Base-by-base conservation (phyloP, 345 rosid genomes). In the Conringia planisiliqua region DNA sequence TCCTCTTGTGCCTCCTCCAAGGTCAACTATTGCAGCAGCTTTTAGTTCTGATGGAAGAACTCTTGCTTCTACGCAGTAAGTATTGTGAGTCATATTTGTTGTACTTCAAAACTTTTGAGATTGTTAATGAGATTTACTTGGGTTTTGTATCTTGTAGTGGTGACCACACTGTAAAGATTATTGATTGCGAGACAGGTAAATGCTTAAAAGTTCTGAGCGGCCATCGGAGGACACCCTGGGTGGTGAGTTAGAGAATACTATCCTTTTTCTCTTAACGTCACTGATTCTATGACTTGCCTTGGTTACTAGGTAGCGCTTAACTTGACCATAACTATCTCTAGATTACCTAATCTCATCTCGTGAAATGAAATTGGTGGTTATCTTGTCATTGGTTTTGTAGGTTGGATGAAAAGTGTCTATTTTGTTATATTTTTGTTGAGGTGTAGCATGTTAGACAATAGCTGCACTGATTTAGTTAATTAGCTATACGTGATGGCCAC, bases 181-280 rank as follows among this genome's bases (percentile, higher is more conserved):
- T 94, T 81, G 95, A 94, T 81, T 91, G 89, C 70, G 85, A 87
- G 78, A 91, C 88, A 58, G 98, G 97, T 75, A 85, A 83, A 72
- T 94, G 98, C 86, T 84, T 90, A 75, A 94, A 94, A 82, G 96
- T 91, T 68, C 82, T 94, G 82, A 87, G 77, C 29, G 98, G 98
- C 79, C 98, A 94, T 82, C 86, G 95, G 75, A 85, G 97, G 79
- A 94, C 98, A 35, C 98, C 98, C 3, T 94, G 98, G 98, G 98
- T 94, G 93, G 98, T 94, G 85, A 87, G 97, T 80, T 70, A 39
- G 62, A 17, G 26, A 66, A 10, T 63, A 14, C 29, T 69, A 47
- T 70, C 57, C 26, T 20, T 44, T 75, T 58, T 22, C 17, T 38
- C 10, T 24, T 62, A 17, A 47, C 62, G 51, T 77, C 48, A 27